Evolutionary conservation across 805 yeast genomes (phyloP).

Genomic region (Candida argentea): DNA sequence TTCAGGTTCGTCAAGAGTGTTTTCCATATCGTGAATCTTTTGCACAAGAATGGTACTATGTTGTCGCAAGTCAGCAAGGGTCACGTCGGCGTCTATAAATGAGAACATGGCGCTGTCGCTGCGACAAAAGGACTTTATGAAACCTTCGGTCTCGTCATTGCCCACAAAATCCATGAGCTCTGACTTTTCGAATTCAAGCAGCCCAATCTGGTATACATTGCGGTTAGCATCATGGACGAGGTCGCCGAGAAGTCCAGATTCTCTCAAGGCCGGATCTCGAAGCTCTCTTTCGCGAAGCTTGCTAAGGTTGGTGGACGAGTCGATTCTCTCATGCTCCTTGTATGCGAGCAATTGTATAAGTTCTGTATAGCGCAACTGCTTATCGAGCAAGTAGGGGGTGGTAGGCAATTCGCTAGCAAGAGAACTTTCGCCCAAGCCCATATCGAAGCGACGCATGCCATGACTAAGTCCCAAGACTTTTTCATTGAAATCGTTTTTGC

Average conservation of each 20-base stretch:
- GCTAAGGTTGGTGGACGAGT: slow-evolving; percentile 1
- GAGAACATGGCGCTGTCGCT: slow-evolving; percentile 22
- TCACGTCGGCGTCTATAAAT: slow-evolving; percentile 32
- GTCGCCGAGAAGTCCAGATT: neutral
- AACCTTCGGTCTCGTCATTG: slow-evolving; percentile 44
- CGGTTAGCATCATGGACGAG: slow-evolving; percentile 2
- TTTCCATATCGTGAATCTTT: slow-evolving; percentile 20
- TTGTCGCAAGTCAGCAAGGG: slow-evolving; percentile 33
- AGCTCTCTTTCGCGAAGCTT: neutral
- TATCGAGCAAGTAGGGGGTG: slow-evolving; percentile 61
- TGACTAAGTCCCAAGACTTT: slow-evolving; percentile 47
- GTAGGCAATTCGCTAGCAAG: slow-evolving; percentile 52
- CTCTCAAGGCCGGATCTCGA: slow-evolving; percentile 4
- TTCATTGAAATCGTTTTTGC: slow-evolving; percentile 56
- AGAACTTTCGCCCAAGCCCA: slow-evolving; percentile 41
- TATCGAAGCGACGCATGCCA: slow-evolving; percentile 46
- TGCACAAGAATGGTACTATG: slow-evolving; percentile 24
- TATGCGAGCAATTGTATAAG: slow-evolving; percentile 38
- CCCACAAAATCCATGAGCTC: slow-evolving; percentile 30
- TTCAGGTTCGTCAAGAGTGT: slow-evolving; percentile 8
- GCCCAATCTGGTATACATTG: slow-evolving; percentile 34
- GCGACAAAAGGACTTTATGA: slow-evolving; percentile 34
- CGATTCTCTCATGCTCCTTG: slow-evolving; percentile 3
- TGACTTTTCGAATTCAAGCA: slow-evolving; percentile 40
- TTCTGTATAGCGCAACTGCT: slow-evolving; percentile 49